Base-by-base conservation (phyloP, 176 grass and related monocot genomes). In the Avena insularis region DNA sequence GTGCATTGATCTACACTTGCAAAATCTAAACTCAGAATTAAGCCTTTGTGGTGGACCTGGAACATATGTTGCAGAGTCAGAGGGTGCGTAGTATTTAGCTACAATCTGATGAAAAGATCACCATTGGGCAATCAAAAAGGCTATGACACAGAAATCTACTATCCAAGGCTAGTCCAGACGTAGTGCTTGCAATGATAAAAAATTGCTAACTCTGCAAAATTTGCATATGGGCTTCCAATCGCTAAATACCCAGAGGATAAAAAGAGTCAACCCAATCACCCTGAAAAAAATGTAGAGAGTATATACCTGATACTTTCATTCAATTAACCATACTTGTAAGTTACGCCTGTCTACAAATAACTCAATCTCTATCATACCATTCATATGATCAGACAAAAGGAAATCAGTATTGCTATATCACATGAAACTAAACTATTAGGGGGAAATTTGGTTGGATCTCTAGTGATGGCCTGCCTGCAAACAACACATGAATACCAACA, bases 21-120 rank as follows among this genome's bases (percentile, higher is more conserved):
- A 46, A 40, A 46, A 35, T 46, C 17, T 21, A 15, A 38, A 46
- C 9, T 45, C 8, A 40, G 36, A 60, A 60, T n/a, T 8, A 38
- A 95, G 83, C 75, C 88, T 90, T 85, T 98, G 91, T 75, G 95
- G 93, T 78, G 91, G 35, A 53, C 91, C 95, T 98, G 91, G 82
- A 92, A 83, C 56, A 63, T 83, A 36, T 86, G 36, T 82, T 35
- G 35, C 35, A 35, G 35, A 35, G 35, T 35, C 81, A 91, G 53
- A 57, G 61, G 25, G 40, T 66, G 16, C 59, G 38, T 14, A 16
- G 46, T 54, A 76, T 82, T 77, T 19, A 1, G 36, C 29, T 31
- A 88, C 76, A 48, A 82, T 48, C 21, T 50, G 19, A 15, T 35
- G 55, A 59, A 67, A 70, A 76, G 21, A 54, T 9, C 38, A 45